Evolutionary conservation across 1,284 basidiomycete genomes (phyloP), one percentile per base, ranked within the genome.

Genomic region (Cutaneotrichosporon mucoides): DNA sequence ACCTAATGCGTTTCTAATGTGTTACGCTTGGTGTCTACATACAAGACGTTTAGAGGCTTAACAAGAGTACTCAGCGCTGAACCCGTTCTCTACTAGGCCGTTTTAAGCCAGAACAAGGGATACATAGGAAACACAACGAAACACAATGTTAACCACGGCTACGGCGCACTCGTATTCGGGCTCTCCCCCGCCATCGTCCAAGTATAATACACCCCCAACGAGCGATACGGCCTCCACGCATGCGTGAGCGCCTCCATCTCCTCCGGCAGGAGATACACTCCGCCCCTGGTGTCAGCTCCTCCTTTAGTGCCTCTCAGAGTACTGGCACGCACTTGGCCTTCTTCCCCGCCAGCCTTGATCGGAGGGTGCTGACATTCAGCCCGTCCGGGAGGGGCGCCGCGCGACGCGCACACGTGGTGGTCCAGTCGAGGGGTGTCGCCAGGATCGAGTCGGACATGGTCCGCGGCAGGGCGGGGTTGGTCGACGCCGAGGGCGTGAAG

Each of bases 211-310:
- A 75, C 73, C 6, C 88, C 89, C 38, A 92, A 64, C 66, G 86
- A 88, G 61, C 89, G 80, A 71, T 89, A 94, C 2, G 91, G 91
- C 67, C 81, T 82, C 90, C 90, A 93, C 13, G 78, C 70, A 50
- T 84, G 83, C 2, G 90, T 90, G 56, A 94, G 77, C 34, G 82
- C 83, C 65, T 88, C 85, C 90, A 93, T 92, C 78, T 94, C 90
- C 38, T 81, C 79, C 3, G 90, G 89, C 0, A 88, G 88, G 59
- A 93, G 79, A 63, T 92, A 83, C 2, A 85, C 85, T 35, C 88
- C 88, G 69, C 89, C 91, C 66, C 75, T 77, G 58, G 9, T 12
- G 47, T 61, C 53, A 61, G 60, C 47, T 24, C 9, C n/a, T 6
- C 7, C 15, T 13, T 2, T 24, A 24, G 24, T 24, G 24, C 24